These are phyloP conservation scores for Penicillium coprophilum DNA, from an alignment of 495 filamentous ascomycete species.

Conservation along the genomic window DNA sequence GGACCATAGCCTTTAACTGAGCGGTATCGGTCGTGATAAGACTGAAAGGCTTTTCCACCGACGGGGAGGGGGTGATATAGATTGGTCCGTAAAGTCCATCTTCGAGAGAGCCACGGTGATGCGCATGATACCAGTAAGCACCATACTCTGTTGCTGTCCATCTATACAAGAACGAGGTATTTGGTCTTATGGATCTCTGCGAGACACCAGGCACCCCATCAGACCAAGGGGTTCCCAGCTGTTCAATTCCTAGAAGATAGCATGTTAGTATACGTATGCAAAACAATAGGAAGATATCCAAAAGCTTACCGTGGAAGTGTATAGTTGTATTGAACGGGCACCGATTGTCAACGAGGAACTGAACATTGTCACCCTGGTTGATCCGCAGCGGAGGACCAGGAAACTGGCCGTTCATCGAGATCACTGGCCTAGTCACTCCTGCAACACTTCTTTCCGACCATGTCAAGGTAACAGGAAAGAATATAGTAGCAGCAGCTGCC, in stretches of 20 bases:
- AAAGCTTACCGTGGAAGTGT: conserved; percentile 50
- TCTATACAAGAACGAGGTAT: conserved; percentile 47
- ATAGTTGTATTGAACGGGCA: conserved; percentile 53
- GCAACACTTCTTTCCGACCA: conserved; percentile 33
- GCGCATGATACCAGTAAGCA: conserved; percentile 51
- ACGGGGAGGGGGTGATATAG: conserved; percentile 38
- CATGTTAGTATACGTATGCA: background rate
- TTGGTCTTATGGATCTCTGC: conserved; percentile 45
- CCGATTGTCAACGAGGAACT: conserved; percentile 58
- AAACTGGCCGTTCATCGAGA: conserved; percentile 60
- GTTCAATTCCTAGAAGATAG: conserved; percentile 31
- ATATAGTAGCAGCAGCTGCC: conserved; percentile 23
- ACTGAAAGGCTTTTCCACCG: conserved; percentile 43
- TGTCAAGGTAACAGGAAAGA: conserved; percentile 35
- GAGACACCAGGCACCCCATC: conserved; percentile 56
- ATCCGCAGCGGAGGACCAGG: conserved; percentile 58
- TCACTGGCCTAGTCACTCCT: conserved; percentile 42
- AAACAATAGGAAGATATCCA: background rate
- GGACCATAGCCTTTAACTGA: conserved; percentile 43
- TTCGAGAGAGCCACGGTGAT: conserved; percentile 50
- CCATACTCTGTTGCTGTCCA: conserved; percentile 40
- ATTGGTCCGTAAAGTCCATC: conserved; percentile 58
- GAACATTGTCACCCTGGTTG: conserved; percentile 61
- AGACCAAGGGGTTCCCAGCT: conserved; percentile 48
- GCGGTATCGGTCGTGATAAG: conserved; percentile 42